A percentile compares a stretch with the other conserved stretches of the same genome.
These are phyloP conservation scores for Fusarium gaditjirri DNA, from an alignment of 2,329 filamentous ascomycete species.

Conservation along the genomic window DNA sequence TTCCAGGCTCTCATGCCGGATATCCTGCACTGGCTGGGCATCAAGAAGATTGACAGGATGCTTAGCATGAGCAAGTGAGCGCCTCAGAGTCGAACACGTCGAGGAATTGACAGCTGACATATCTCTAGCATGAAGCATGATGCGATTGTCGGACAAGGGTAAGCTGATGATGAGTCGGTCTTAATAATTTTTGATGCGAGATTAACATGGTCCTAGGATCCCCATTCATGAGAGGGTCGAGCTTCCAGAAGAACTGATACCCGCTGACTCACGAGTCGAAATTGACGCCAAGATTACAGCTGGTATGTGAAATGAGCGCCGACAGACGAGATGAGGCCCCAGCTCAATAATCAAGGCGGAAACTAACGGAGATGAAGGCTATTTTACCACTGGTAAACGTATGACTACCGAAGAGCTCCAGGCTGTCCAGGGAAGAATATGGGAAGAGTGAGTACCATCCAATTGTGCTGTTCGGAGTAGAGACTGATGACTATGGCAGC, in stretches of 20 bases:
- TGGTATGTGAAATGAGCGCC: conserved; percentile 63
- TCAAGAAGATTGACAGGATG: conserved; percentile 99
- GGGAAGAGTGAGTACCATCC: conserved; percentile 74
- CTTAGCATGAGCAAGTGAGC: conserved; percentile 95
- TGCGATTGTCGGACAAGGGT: conserved; percentile 86
- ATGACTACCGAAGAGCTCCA: conserved; percentile 88
- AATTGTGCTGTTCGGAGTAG: conserved; percentile 1
- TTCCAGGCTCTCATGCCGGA: conserved; percentile 99
- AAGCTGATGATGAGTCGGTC: conserved; percentile 43
- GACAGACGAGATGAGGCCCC: conserved; percentile 2
- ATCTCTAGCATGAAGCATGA: conserved; percentile 85
- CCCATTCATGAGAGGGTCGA: conserved; percentile 91
- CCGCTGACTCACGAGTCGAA: conserved; percentile 94
- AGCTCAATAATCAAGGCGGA: conserved; percentile 11
- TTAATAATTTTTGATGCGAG: conserved; percentile 4
- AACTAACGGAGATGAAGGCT: conserved; percentile 57
- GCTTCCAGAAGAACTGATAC: conserved; percentile 93
- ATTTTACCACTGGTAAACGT: conserved; percentile 88
- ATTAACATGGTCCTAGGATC: conserved; percentile 61
- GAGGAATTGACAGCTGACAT: conserved; percentile 41
- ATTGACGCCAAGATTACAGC: conserved; percentile 99
- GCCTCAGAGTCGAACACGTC: conserved; percentile 14
- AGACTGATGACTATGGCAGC: conserved; percentile 46
- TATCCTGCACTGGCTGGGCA: conserved; percentile 97
- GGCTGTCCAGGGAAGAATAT: conserved; percentile 87